Evolutionary conservation across 345 rosid genomes (phyloP), one percentile per base, ranked within the genome.

Genomic region (Anacardium occidentale): DNA sequence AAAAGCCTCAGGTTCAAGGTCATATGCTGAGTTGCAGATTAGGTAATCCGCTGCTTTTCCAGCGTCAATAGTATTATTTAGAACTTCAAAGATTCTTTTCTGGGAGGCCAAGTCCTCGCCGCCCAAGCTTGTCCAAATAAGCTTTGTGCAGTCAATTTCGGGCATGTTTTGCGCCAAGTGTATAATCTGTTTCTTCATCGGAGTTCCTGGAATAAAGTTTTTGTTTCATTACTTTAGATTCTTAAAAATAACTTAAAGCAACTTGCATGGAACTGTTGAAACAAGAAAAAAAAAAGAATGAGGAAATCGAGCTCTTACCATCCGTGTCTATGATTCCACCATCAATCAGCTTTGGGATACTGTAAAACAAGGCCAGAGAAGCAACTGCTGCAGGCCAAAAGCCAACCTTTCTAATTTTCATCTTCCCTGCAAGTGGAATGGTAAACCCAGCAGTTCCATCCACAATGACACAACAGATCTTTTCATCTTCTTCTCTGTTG

Each of bases 11-110:
- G 82, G 54, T 58, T 80, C 86, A 0, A 80, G 80, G 44, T 78
- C 82, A 55, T 63, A 51, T 5, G 69, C 48, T 1, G 83, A 69
- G 66, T 80, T 83, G 6, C 77, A 79, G 34, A 85, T 72, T 11
- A 85, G 37, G 85, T 87, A 85, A n/a, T 87, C 80, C 42, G 67
- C 21, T 53, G 64, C 56, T 20, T 75, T 59, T 10, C 52, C 12
- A 12, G 66, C 65, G 47, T 74, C 40, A 4, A 17, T 75, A 74
- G 56, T 73, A 5, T 64, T 66, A 17, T 55, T 2, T 18, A 73
- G 18, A 6, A 69, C 26, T 8, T 68, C 22, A 24, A 89, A 89
- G 2, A 81, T 32, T 37, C 45, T 47, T 45, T 69, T 85, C 52
- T 70, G 83, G 1, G 79, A 50, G 8, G 75, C 58, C 32, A 58